phyloP scores from a whole-genome alignment of 75 land plant genomes.

The Cryptomeria japonica region DNA sequence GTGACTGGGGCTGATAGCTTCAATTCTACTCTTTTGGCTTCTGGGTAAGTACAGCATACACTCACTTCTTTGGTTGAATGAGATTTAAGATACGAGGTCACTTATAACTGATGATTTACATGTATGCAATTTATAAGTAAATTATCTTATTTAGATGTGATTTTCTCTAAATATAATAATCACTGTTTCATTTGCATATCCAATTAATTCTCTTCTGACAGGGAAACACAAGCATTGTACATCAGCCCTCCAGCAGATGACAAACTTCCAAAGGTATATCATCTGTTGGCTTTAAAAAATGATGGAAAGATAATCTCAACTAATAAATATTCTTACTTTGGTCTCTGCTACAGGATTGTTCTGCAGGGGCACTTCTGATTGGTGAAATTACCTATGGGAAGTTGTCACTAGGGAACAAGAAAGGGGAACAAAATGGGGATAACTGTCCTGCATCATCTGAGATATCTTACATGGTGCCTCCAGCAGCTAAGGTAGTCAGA shows the following conservation, averaged over 20 bases:
- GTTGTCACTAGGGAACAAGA: slow-evolving; percentile 27
- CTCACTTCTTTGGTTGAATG: not conserved
- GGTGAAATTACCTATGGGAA: slow-evolving; percentile 83
- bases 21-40: slow-evolving; percentile 56
- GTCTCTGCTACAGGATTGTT: slow-evolving; percentile 50
- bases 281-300: not conserved
- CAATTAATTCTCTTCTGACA: slow-evolving; percentile 18
- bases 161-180: not conserved
- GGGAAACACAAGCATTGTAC: slow-evolving; percentile 72
- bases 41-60: slow-evolving; percentile 60
- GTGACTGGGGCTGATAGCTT: slow-evolving; percentile 67
- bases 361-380: slow-evolving; percentile 65
- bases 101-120: not conserved
- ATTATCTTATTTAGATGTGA: not conserved
- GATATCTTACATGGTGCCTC: slow-evolving; percentile 72
- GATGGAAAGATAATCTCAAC: not conserved
- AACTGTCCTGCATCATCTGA: slow-evolving; percentile 62
- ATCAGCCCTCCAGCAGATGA: slow-evolving; percentile 80
- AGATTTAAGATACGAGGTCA: not conserved
- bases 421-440: slow-evolving; percentile 48
- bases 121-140: not conserved
- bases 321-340: not conserved
- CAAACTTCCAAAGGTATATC: slow-evolving; percentile 80
- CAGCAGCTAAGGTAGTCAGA: slow-evolving; percentile 45
- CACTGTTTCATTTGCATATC: not conserved